These are phyloP conservation scores for Trichoderma simmonsii DNA, from an alignment of 2,329 filamentous ascomycete genomes.

Conservation along the genomic window DNA sequence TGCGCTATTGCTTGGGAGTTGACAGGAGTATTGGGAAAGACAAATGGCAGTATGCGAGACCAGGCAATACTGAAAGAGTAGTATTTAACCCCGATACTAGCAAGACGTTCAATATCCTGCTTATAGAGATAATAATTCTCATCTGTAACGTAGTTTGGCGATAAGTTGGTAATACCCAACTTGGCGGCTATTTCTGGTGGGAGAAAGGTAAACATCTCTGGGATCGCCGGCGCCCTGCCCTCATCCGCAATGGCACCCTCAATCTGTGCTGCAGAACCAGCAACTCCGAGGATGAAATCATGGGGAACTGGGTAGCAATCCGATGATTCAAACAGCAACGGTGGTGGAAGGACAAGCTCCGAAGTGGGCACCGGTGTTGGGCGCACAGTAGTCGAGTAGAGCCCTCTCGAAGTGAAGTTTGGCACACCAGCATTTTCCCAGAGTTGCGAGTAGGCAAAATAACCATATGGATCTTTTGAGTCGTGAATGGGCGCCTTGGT, in stretches of 20 bases:
- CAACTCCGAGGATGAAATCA: neutral
- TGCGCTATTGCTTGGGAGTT: neutral
- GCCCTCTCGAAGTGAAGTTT: neutral
- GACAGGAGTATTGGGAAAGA: neutral
- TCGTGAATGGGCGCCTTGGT: neutral
- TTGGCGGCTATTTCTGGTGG: neutral
- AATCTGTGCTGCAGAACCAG: neutral
- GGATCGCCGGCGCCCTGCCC: neutral
- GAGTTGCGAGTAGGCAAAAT: neutral
- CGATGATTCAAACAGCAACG: neutral
- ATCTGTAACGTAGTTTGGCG: neutral
- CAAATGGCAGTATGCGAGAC: neutral
- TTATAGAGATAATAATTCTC: neutral
- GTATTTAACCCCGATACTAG: neutral
- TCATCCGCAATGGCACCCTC: neutral
- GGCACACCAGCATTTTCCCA: neutral
- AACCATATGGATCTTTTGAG: neutral
- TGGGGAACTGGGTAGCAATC: neutral
- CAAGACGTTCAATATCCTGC: neutral
- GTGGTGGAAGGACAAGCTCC: neutral
- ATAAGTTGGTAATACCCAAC: neutral
- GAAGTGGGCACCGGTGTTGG: neutral
- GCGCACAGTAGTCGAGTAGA: neutral
- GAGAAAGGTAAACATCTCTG: neutral
- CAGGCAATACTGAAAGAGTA: neutral